Evolutionary conservation across 139 green algal genomes (phyloP).

Genomic region (Closterium sp.): DNA sequence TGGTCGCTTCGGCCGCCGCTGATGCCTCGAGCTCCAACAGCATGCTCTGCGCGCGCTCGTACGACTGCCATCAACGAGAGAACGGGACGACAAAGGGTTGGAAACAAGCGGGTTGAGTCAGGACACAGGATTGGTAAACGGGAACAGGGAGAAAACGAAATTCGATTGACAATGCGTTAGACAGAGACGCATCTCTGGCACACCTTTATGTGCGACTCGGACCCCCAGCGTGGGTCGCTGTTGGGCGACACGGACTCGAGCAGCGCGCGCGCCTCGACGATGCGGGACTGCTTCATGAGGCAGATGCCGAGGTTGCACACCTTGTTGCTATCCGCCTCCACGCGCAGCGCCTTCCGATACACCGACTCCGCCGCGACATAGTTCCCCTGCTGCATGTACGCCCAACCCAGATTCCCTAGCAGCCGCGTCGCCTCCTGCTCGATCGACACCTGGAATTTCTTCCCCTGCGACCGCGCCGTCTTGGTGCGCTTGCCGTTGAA

Average conservation of each 20-base stretch:
- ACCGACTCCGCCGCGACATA: slow-evolving; percentile 47
- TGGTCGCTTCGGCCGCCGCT: not conserved
- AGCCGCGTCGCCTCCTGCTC: slow-evolving; percentile 53
- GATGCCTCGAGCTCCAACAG: slow-evolving; percentile 37
- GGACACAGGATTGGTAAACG: not conserved
- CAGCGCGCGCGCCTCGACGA: slow-evolving; percentile 44
- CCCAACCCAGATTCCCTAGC: slow-evolving; percentile 55
- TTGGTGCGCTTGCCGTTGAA: slow-evolving; percentile 55
- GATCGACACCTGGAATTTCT: slow-evolving; percentile 57
- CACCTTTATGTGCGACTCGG: slow-evolving; percentile 46
- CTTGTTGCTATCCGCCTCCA: slow-evolving; percentile 56
- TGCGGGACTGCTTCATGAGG: slow-evolving; percentile 48
- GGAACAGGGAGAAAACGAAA: no score
- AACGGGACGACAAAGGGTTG: not conserved
- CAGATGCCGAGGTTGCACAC: slow-evolving; percentile 55
- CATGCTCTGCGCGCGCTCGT: slow-evolving; percentile 52
- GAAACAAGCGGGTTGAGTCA: not conserved
- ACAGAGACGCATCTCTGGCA: not conserved
- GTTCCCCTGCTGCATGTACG: slow-evolving; percentile 54
- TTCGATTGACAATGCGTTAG: no score
- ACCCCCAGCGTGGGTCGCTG: slow-evolving; percentile 40
- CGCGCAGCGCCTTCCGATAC: slow-evolving; percentile 49
- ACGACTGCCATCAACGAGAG: slow-evolving; percentile 13
- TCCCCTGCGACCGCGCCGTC: slow-evolving; percentile 48
- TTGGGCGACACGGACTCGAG: slow-evolving; percentile 30